Evolutionary conservation across 1,284 basidiomycete genomes (phyloP).

Genomic region (Ceratorhiza oryzae-sativae): DNA sequence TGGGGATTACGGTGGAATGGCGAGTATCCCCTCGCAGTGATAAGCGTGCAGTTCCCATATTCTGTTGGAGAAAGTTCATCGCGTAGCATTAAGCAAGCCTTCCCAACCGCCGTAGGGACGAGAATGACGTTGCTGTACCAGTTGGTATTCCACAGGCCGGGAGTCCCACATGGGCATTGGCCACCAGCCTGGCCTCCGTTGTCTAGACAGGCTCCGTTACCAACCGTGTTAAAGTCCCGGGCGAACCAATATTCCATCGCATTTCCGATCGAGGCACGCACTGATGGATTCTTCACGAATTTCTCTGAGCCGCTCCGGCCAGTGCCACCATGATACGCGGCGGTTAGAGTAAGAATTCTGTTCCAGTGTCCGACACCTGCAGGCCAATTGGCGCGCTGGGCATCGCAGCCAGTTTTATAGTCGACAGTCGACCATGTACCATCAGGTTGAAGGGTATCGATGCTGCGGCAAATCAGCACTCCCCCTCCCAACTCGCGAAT

Average conservation of each 20-base stretch:
- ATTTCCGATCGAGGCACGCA: slow-evolving; percentile 56
- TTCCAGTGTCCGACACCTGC: slow-evolving; percentile 64
- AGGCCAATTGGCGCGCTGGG: slow-evolving; percentile 70
- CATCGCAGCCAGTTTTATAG: slow-evolving; percentile 65
- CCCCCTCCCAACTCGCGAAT: neutral
- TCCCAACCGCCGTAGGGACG: neutral
- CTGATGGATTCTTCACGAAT: slow-evolving; percentile 53
- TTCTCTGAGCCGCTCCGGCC: slow-evolving; percentile 43
- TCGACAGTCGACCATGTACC: slow-evolving; percentile 55
- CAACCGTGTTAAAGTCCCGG: slow-evolving; percentile 62
- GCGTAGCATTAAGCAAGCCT: slow-evolving; percentile 18
- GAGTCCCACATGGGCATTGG: slow-evolving; percentile 61
- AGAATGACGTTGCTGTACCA: slow-evolving; percentile 57
- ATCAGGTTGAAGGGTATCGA: neutral
- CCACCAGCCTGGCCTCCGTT: slow-evolving; percentile 55
- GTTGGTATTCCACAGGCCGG: slow-evolving; percentile 70
- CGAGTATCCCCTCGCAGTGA: slow-evolving; percentile 56
- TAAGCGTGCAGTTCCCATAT: slow-evolving; percentile 29
- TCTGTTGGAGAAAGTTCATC: slow-evolving; percentile 11
- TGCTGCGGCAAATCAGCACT: neutral
- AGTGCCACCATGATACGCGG: slow-evolving; percentile 62
- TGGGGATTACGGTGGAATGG: slow-evolving; percentile 53
- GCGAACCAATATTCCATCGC: slow-evolving; percentile 72
- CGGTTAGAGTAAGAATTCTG: slow-evolving; percentile 62
- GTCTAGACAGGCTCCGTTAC: slow-evolving; percentile 56